Percentiles rank a stretch among this genome's conserved stretches.
Conservation (phyloP, 139 green algal species). For the Picochlorum sp. region DNA sequence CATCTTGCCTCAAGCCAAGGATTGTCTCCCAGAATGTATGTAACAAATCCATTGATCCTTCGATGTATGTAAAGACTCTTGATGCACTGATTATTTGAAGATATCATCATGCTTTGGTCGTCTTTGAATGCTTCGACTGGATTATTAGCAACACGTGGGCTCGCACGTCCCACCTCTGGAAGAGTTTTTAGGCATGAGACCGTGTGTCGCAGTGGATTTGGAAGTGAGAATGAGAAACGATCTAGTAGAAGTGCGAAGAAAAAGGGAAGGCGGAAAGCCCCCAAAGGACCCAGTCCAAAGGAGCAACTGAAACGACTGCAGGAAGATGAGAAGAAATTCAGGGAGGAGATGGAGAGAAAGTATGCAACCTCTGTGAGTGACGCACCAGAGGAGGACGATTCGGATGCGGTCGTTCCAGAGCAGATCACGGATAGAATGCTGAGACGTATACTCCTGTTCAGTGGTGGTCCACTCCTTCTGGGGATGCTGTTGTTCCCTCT, state of each 20-base stretch:
- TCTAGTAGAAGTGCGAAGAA: conserved; percentile 11
- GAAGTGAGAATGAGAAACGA: background rate
- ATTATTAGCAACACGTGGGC: too few species aligned
- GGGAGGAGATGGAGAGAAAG: background rate
- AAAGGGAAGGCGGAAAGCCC: conserved; percentile 35
- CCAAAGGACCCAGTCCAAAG: conserved; percentile 20
- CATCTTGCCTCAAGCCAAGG: too few species aligned
- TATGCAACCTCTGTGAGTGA: conserved; percentile 4
- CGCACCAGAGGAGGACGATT: background rate
- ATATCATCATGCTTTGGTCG: too few species aligned
- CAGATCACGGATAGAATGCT: conserved; percentile 59
- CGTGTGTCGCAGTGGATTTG: too few species aligned
- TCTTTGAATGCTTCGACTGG: too few species aligned
- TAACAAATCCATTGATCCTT: too few species aligned
- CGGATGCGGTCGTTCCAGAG: conserved; percentile 7
- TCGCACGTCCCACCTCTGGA: too few species aligned
- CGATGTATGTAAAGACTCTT: too few species aligned
- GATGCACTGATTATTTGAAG: too few species aligned
- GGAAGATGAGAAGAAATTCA: conserved; percentile 15
- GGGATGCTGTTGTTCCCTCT: conserved; percentile 50
- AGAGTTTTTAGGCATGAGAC: too few species aligned
- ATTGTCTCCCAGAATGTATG: too few species aligned
- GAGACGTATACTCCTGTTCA: conserved; percentile 51
- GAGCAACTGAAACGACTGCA: conserved; percentile 27
- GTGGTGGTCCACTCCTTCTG: conserved; percentile 41